Evolutionary conservation across 2,329 filamentous ascomycete species (phyloP).

Genomic region (Alternaria panax): DNA sequence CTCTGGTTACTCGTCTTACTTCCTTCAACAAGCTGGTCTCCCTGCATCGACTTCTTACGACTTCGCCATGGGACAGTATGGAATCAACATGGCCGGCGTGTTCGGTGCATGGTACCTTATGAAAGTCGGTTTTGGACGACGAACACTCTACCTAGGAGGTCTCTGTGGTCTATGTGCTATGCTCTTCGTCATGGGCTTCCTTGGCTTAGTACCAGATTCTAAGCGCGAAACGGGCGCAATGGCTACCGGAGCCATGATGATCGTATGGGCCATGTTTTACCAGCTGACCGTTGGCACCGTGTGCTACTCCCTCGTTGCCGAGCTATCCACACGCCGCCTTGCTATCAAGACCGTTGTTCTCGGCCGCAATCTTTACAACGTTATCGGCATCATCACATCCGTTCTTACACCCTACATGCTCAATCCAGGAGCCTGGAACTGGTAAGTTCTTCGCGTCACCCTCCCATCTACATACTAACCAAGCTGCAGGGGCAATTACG

Average conservation of each 20-base stretch:
- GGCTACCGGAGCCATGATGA: conserved; percentile 85
- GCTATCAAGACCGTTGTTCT: conserved; percentile 93
- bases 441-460: neutral
- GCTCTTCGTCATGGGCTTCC: conserved; percentile 84
- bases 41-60: conserved; percentile 53
- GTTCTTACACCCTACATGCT: conserved; percentile 93
- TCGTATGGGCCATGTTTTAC: conserved; percentile 64
- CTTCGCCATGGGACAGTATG: conserved; percentile 64
- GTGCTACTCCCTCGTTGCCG: conserved; percentile 86
- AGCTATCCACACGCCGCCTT: conserved; percentile 80
- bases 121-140: conserved; percentile 75
- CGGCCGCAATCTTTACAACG: conserved; percentile 77
- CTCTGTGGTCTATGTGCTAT: conserved; percentile 73
- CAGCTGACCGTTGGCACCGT: conserved; percentile 89
- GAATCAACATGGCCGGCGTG: conserved; percentile 79
- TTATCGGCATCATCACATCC: conserved; percentile 81
- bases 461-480: neutral
- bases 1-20: conserved; percentile 59
- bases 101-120: conserved; percentile 84
- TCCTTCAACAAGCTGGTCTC: conserved; percentile 58
- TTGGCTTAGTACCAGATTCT: conserved; percentile 72
- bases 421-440: conserved; percentile 86
- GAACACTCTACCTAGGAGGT: conserved; percentile 77
- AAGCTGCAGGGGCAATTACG: conserved; percentile 71
- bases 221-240: conserved; percentile 69